Conservation (phyloP, 345 rosid species). For the Salix dunnii region DNA sequence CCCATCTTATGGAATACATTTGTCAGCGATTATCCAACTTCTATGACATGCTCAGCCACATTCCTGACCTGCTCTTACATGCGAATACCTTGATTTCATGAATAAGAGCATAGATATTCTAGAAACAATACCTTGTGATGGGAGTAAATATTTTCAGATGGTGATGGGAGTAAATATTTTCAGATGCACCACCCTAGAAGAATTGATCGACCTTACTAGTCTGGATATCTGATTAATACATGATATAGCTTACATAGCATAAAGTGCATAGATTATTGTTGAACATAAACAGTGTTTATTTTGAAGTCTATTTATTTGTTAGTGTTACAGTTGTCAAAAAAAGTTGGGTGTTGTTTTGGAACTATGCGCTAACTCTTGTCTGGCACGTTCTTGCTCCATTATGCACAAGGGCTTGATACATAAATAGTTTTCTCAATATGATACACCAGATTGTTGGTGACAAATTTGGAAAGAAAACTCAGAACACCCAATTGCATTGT, state of each 20-base stretch:
- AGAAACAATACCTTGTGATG: neutral
- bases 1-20: neutral
- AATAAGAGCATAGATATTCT: neutral
- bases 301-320: neutral
- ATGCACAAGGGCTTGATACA: neutral
- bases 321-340: neutral
- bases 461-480: neutral
- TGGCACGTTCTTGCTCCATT: neutral
- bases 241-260: neutral
- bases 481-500: neutral
- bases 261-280: neutral
- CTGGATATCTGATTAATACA: neutral
- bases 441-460: neutral
- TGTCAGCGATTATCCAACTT: neutral
- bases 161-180: neutral
- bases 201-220: neutral
- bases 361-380: neutral
- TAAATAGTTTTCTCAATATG: neutral
- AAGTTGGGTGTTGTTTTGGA: neutral
- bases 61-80: neutral
- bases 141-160: neutral
- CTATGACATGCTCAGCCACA: neutral
- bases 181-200: neutral
- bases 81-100: neutral
- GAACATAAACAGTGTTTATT: neutral